Evolutionary conservation across 176 grass and related monocot genomes (phyloP).

Genomic region (Bonia amplexicaulis): DNA sequence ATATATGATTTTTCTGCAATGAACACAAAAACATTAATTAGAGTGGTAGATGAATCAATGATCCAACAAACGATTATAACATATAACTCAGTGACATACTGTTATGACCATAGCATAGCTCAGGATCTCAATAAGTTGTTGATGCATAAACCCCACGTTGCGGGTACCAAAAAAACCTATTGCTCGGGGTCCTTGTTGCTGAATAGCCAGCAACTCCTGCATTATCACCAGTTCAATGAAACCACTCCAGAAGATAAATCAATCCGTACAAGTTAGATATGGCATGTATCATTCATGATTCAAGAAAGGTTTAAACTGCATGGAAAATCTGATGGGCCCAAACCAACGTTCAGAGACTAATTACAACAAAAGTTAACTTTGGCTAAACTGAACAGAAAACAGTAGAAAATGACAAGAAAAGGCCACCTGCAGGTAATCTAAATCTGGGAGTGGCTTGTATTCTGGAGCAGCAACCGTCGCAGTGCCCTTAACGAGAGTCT

Average conservation of each 20-base stretch:
- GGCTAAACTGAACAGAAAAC: neutral
- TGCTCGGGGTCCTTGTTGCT: constrained; percentile 88
- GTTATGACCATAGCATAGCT: constrained; percentile 99
- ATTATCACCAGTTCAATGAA: constrained; percentile 20
- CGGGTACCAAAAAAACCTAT: constrained; percentile 98
- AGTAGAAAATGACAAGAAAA: constrained; percentile 1
- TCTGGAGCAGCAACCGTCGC: constrained; percentile 55
- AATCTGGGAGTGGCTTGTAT: constrained; percentile 77
- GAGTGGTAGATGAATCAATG: neutral
- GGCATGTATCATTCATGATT: neutral
- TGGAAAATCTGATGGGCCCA: neutral
- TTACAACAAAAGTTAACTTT: neutral
- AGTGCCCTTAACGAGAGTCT: constrained; percentile 64
- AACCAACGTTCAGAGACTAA: constrained; percentile 17
- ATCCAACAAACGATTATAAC: neutral
- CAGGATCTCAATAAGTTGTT: constrained; percentile 99
- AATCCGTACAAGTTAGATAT: neutral
- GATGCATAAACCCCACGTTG: constrained; percentile 99
- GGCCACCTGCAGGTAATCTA: constrained; percentile 93
- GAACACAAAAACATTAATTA: constrained; percentile 13
- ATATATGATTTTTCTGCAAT: constrained; percentile 99
- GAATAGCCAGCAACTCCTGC: constrained; percentile 95
- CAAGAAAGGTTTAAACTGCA: neutral
- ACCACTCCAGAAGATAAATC: constrained; percentile 6
- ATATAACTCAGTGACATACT: constrained; percentile 46